phyloP scores from a whole-genome alignment of 1,284 basidiomycete genomes.

The Trametes versicolor region DNA sequence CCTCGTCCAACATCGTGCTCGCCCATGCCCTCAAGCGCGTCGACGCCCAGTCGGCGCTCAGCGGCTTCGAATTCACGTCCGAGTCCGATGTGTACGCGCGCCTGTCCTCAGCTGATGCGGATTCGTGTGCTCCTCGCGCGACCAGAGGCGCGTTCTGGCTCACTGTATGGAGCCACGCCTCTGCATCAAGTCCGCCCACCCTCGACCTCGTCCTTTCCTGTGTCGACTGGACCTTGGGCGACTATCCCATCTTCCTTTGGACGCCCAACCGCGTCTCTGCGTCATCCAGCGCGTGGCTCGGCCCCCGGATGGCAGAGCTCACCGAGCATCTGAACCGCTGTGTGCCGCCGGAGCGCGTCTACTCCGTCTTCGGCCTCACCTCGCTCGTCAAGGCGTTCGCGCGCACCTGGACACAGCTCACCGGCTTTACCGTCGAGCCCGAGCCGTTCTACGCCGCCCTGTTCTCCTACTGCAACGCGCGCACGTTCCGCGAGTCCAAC shows the following conservation, averaged over 20 bases:
- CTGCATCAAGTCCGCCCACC: constrained; percentile 42
- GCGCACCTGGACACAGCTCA: constrained; percentile 49
- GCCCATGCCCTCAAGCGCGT: constrained; percentile 59
- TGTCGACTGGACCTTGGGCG: constrained; percentile 52
- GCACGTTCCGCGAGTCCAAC: constrained; percentile 45
- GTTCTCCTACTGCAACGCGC: constrained; percentile 51
- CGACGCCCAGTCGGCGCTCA: constrained; percentile 49
- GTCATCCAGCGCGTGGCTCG: constrained; percentile 47
- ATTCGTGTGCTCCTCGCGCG: constrained; percentile 34
- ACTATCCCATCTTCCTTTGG: constrained; percentile 65
- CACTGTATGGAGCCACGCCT: constrained; percentile 54
- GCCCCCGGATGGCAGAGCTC: constrained; percentile 48
- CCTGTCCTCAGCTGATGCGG: constrained; percentile 35
- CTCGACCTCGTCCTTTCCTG: constrained; percentile 62
- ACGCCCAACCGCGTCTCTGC: constrained; percentile 45
- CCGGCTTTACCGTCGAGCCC: constrained; percentile 45
- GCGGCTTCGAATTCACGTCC: constrained; percentile 49
- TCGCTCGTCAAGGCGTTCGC: constrained; percentile 51
- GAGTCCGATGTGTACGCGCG: constrained; percentile 47
- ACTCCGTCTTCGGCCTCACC: constrained; percentile 56
- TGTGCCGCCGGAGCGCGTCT: constrained; percentile 55
- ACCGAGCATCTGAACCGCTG: constrained; percentile 48
- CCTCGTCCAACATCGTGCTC: constrained; percentile 61
- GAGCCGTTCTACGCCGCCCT: constrained; percentile 57
- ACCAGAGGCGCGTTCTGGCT: constrained; percentile 55